Base-by-base conservation (phyloP, 2,329 filamentous ascomycete genomes). In the Aureobasidium sp. region DNA sequence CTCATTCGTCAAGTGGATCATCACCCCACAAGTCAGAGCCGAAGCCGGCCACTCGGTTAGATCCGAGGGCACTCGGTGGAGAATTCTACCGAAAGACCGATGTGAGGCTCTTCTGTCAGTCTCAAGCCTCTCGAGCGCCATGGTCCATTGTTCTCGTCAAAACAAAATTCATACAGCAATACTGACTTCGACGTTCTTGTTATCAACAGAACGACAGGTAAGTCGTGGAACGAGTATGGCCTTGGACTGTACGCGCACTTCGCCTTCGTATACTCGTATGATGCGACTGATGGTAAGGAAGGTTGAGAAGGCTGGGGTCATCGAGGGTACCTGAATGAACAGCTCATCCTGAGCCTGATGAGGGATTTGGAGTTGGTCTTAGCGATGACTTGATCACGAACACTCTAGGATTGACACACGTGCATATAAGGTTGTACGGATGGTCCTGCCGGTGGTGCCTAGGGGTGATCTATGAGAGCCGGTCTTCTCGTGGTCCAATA, bases 361-460 rank as follows among this genome's bases (percentile, higher is more conserved):
- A 17, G 19, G 22, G 19, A 37, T 35, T 50, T 35, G n/a, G 6
- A 39, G 31, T 11, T 24, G 14, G n/a, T 31, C 35, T 24, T 17
- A 40, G 15, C 8, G 31, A 6, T 15, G 19, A 42, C 15, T 5
- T 31, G 49, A 24, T 54, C 50, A 54, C 50, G 40, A 19, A 42
- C 24, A 15, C n/a, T 7, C 40, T 24, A 54, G 24, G 5, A 42
- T 24, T 22, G 37, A 29, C 15, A 42, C 35, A 54, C 19, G 53
- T 57, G 53, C 53, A 57, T 57, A 33, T 48, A 58, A 58, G 54
- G 42, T 48, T 48, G 42, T 58, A 47, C 54, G 54, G 54, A 58
- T 47, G 31, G 31, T 37, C n/a, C 22, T 48, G 29, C 54, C 54
- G 54, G 37, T 37, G 27, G 37, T 37, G 42, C 37, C 15, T 47